Percentiles rank a stretch among this genome's conserved stretches.
Conservation (phyloP, 768 basidiomycete genomes). For the Solioccasus polychromus region DNA sequence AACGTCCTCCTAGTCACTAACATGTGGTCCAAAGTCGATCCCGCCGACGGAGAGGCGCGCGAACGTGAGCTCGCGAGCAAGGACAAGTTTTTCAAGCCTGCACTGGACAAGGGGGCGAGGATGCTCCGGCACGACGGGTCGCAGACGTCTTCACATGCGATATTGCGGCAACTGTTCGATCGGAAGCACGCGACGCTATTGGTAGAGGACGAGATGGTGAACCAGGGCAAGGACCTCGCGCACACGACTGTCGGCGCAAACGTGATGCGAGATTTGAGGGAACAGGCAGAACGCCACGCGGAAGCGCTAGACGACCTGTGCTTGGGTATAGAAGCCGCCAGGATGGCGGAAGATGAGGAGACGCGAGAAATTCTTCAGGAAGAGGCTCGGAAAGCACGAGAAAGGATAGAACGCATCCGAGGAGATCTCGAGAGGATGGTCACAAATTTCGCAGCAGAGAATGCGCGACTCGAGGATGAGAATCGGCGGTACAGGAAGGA, state of each 20-base stretch:
- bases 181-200: conserved; percentile 41
- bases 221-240: conserved; percentile 43
- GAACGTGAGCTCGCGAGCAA: conserved; percentile 43
- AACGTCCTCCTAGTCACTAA: conserved; percentile 52
- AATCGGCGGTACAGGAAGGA: conserved; percentile 22
- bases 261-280: conserved; percentile 46
- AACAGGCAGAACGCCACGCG: conserved; percentile 41
- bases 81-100: conserved; percentile 50
- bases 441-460: conserved; percentile 36
- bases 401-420: conserved; percentile 41
- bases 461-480: conserved; percentile 27
- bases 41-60: conserved; percentile 35
- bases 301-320: conserved; percentile 45
- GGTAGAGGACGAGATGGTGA: conserved; percentile 57
- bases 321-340: conserved; percentile 45
- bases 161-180: conserved; percentile 42
- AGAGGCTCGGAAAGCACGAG: conserved; percentile 40
- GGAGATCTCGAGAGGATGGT: conserved; percentile 39
- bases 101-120: conserved; percentile 44
- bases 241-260: conserved; percentile 53
- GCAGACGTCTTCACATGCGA: conserved; percentile 39
- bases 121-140: conserved; percentile 44
- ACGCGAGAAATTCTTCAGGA: conserved; percentile 40
- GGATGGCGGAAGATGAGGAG: conserved; percentile 42
- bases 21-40: conserved; percentile 47